phyloP scores from a whole-genome alignment of 192 early-diverging fungal genomes.

The Mortierella alpina region DNA sequence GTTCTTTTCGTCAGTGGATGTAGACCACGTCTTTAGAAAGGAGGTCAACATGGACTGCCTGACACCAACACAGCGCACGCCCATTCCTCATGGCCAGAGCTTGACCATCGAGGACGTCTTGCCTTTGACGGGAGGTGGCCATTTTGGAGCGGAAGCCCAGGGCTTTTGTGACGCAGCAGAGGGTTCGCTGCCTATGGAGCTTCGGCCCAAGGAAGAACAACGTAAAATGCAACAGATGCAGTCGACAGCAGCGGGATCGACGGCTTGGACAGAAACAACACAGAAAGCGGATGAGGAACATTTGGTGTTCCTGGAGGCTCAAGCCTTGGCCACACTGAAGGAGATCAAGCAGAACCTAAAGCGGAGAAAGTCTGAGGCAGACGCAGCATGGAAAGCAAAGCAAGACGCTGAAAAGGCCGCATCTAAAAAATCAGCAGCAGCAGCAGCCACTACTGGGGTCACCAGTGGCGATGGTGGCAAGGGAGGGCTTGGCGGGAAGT shows the following conservation, averaged over 20 bases:
- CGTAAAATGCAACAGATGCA: neutral
- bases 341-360: constrained; percentile 39
- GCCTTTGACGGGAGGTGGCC: constrained; percentile 20
- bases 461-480: neutral
- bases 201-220: constrained; percentile 18
- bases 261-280: neutral
- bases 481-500: constrained; percentile 1
- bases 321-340: constrained; percentile 23
- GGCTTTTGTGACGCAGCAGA: constrained; percentile 32
- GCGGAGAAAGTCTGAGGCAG: constrained; percentile 11
- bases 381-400: constrained; percentile 20
- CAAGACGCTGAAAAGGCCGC: constrained; percentile 20
- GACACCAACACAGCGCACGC: constrained; percentile 80
- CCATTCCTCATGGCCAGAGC: constrained; percentile 66
- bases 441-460: neutral
- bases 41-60: constrained; percentile 88
- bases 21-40: constrained; percentile 93
- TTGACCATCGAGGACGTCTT: constrained; percentile 60
- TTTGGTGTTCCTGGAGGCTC: constrained; percentile 32
- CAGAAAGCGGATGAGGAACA: constrained; percentile 1
- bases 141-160: constrained; percentile 1
- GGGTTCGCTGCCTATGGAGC: constrained; percentile 12
- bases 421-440: neutral
- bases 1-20: constrained; percentile 95
- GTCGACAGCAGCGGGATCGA: neutral